Evolutionary conservation across 805 yeast species (phyloP).

Genomic region (Cyberlindnera meyerae): DNA sequence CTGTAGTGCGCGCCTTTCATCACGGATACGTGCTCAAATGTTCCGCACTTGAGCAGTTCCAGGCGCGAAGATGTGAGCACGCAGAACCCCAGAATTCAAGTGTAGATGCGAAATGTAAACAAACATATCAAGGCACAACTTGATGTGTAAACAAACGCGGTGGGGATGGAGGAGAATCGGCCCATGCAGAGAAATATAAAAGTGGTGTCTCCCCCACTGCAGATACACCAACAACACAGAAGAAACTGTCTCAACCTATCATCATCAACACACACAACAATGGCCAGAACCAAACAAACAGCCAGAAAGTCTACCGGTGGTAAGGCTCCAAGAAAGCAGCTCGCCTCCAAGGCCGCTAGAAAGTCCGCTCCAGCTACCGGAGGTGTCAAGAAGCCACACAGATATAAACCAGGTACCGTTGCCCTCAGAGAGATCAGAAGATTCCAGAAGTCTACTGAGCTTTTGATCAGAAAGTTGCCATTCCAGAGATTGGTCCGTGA

Average conservation of each 20-base stretch:
- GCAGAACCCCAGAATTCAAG: background rate
- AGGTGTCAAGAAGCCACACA: conserved; percentile 92
- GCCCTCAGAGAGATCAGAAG: conserved; percentile 96
- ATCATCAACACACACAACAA: conserved; percentile 29
- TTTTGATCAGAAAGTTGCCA: conserved; percentile 92
- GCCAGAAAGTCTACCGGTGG: conserved; percentile 96
- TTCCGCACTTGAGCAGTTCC: background rate
- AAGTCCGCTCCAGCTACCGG: conserved; percentile 88
- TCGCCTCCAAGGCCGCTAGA: conserved; percentile 91
- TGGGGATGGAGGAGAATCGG: too few relatives aligned
- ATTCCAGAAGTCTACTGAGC: conserved; percentile 94
- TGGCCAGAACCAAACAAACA: conserved; percentile 94
- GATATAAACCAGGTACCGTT: conserved; percentile 96
- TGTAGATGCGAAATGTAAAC: background rate
- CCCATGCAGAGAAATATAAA: background rate
- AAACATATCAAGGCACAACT: too few relatives aligned
- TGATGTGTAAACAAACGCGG: background rate
- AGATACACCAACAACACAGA: too few relatives aligned
- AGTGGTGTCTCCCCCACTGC: background rate
- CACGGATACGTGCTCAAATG: background rate
- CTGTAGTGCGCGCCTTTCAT: background rate
- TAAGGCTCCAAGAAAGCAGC: conserved; percentile 92
- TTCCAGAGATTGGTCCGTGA: conserved; percentile 97
- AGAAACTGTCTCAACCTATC: too few relatives aligned
- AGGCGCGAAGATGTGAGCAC: background rate